Conservation (phyloP, 2,329 filamentous ascomycete genomes). For the Sporothrix sp. region DNA sequence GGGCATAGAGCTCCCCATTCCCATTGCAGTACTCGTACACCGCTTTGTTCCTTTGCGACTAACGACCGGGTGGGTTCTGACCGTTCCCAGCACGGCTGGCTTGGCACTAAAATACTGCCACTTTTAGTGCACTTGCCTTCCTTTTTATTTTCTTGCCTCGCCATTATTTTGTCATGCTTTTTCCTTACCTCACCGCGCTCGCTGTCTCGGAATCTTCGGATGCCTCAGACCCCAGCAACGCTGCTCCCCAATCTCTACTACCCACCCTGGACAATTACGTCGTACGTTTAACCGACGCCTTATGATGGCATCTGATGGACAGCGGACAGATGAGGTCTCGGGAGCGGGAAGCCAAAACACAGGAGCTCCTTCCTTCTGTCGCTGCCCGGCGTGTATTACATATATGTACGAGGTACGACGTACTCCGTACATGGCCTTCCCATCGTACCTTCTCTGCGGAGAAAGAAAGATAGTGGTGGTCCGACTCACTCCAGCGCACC, state of each 20-base stretch:
- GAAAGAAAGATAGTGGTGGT: neutral
- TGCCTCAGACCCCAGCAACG: neutral
- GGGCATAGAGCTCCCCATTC: too few species aligned
- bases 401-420: too few species aligned
- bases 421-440: too few species aligned
- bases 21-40: too few species aligned
- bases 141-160: slow-evolving; percentile 1
- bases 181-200: too few species aligned
- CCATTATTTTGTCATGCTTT: neutral
- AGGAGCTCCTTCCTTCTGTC: neutral
- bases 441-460: neutral
- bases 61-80: neutral
- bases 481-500: slow-evolving; percentile 1
- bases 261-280: neutral
- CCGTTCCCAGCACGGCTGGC: neutral
- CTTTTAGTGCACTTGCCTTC: neutral
- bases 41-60: neutral
- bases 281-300: neutral
- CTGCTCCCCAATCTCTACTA: neutral
- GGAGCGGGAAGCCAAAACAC: slow-evolving; percentile 3
- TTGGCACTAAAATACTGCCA: neutral
- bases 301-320: neutral
- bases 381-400: too few species aligned
- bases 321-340: neutral
- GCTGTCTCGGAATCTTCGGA: slow-evolving; percentile 9